These are phyloP conservation scores for Xylaria polymorpha DNA, from an alignment of 2,329 filamentous ascomycete species.

Conservation along the genomic window DNA sequence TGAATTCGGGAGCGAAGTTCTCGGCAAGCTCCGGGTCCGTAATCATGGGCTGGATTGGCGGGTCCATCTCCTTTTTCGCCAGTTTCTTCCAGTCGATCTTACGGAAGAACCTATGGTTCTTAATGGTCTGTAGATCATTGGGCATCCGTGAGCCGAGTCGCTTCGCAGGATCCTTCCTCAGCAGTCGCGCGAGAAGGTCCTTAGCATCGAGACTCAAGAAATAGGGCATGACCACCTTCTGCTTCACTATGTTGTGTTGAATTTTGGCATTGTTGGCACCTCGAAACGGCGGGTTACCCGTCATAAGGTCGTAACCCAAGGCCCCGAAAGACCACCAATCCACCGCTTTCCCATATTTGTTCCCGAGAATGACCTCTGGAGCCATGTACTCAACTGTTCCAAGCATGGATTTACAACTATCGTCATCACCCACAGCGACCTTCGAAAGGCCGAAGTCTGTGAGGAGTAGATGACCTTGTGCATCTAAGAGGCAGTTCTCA, in stretches of 20 bases:
- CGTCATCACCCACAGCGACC: conserved; percentile 79
- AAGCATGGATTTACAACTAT: conserved; percentile 85
- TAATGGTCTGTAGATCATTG: conserved; percentile 86
- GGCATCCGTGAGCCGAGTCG: conserved; percentile 89
- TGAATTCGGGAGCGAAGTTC: conserved; percentile 96
- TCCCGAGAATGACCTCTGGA: conserved; percentile 88
- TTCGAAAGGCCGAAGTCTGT: conserved; percentile 98
- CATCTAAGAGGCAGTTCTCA: conserved; percentile 94
- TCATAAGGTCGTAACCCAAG: conserved; percentile 91
- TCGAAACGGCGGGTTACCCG: conserved; percentile 89
- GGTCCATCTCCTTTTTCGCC: conserved; percentile 81
- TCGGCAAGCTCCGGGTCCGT: conserved; percentile 96
- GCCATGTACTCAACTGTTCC: conserved; percentile 99
- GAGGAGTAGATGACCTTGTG: conserved; percentile 89
- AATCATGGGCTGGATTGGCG: conserved; percentile 92
- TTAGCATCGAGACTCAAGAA: conserved; percentile 93
- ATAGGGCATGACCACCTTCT: conserved; percentile 89
- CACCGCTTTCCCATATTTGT: conserved; percentile 91
- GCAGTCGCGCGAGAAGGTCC: conserved; percentile 87
- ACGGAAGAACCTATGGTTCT: conserved; percentile 94
- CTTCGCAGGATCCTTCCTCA: conserved; percentile 93
- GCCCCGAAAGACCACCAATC: conserved; percentile 99
- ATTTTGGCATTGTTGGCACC: conserved; percentile 94
- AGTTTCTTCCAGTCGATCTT: conserved; percentile 95
- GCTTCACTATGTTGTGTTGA: conserved; percentile 93